phyloP scores from a whole-genome alignment of 495 filamentous ascomycete species.

The Hyaloscypha bicolor region DNA sequence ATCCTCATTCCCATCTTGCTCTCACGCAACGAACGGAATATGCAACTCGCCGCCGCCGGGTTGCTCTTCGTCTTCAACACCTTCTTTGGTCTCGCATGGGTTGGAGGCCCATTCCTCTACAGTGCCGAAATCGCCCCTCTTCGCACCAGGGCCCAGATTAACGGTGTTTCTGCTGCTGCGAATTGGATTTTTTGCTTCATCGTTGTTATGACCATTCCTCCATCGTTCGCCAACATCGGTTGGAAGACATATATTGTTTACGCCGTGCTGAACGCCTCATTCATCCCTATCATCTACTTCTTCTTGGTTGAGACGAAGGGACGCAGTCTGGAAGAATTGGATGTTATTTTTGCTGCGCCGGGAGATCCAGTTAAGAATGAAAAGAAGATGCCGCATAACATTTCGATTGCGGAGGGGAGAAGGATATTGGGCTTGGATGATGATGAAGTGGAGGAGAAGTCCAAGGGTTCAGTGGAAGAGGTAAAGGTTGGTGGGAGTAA shows the following conservation, averaged over 20 bases:
- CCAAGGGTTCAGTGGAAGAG: neutral
- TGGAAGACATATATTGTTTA: conserved; percentile 69
- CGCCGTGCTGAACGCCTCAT: conserved; percentile 60
- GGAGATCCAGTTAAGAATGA: conserved; percentile 13
- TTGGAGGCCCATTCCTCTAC: conserved; percentile 68
- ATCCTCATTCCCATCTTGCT: conserved; percentile 51
- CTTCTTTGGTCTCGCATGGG: conserved; percentile 68
- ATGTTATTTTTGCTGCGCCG: conserved; percentile 33
- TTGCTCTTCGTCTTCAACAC: conserved; percentile 43
- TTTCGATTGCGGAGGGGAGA: conserved; percentile 7
- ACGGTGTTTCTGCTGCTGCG: conserved; percentile 56
- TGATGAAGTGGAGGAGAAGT: neutral
- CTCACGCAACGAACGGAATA: conserved; percentile 20
- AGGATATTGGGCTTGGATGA: conserved; percentile 7
- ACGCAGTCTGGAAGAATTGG: conserved; percentile 57
- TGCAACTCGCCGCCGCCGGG: conserved; percentile 44
- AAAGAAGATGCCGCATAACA: conserved; percentile 9
- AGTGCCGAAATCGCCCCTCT: conserved; percentile 64
- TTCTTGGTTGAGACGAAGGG: conserved; percentile 66
- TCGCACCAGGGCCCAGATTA: conserved; percentile 62
- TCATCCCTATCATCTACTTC: conserved; percentile 50
- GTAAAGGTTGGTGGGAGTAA: neutral
- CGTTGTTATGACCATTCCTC: conserved; percentile 64
- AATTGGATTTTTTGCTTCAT: conserved; percentile 49
- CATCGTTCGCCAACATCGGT: conserved; percentile 43